Base-by-base conservation (phyloP, 352 stramenopile genomes). In the Globisporangium paddicum region DNA sequence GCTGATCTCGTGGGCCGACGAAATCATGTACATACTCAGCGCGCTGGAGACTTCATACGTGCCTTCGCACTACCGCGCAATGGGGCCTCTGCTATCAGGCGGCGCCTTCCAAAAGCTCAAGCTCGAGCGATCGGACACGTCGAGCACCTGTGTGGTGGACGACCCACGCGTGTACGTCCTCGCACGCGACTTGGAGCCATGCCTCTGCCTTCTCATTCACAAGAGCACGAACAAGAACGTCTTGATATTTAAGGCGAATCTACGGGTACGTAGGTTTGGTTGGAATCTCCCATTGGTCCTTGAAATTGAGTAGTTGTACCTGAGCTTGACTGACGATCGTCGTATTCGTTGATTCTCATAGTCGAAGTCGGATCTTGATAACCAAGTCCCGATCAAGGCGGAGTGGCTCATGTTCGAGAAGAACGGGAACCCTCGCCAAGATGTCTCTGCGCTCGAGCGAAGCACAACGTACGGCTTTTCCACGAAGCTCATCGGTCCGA, bases 321-420 rank as follows among this genome's bases (percentile, higher is more conserved):
- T 37, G 46, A 10, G 9, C 19, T 37, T 10, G 16, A 35, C 25
- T 52, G 25, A 52, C 25, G 8, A 10, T 32, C 9, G 21, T 34
- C 32, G 10, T 16, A 5, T 40, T 40, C 16, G 0, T 51, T 50
- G 23, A 25, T 50, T 37, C 11, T n/a, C 25, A n/a, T 18, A 72
- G 63, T 60, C 65, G n/a, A 65, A 67, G 13, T 48, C 63, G 9
- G 68, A 81, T 19, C 45, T 84, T 9, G 65, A 85, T 49, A 26
- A 55, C 0, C 42, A 66, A 2, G 49, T 63, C 5, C 77, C 77
- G 5, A 62, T 87, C 8, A 71, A 76, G 26, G 77, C 70, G 7
- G 77, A 87, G 57, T 87, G 77, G 77, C 71, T 87, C 65, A 82
- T 87, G 75, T 85, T 87, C 47, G 77, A 87, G 41, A 87, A 85